Conservation (phyloP, 257 asterid species). For the Perilla frutescens region DNA sequence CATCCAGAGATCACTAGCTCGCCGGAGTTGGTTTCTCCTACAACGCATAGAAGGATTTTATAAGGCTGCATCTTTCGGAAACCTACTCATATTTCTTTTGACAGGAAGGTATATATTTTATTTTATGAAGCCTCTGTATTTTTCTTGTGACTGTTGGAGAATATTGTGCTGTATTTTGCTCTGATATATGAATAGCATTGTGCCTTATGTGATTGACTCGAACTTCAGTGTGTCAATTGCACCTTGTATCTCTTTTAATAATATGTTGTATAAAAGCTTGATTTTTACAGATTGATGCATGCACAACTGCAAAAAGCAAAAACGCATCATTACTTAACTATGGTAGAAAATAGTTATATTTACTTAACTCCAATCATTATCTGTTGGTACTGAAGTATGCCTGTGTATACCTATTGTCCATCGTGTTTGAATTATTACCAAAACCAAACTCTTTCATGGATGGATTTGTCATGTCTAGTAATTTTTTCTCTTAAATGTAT, state of each 20-base stretch:
- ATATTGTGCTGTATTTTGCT: not conserved
- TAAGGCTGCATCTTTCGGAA: constrained; percentile 91
- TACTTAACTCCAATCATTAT: not conserved
- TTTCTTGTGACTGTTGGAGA: not conserved
- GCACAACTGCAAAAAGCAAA: constrained; percentile 13
- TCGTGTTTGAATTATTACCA: not conserved
- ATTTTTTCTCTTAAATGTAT: constrained; percentile 25
- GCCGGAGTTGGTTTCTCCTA: constrained; percentile 78
- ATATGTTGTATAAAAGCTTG: not conserved
- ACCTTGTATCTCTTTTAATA: not conserved
- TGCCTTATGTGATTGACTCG: constrained; percentile 9
- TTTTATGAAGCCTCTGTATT: not conserved
- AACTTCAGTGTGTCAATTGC: constrained; percentile 15
- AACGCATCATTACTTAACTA: constrained; percentile 4
- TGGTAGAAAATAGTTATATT: constrained; percentile 12
- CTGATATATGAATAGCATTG: constrained; percentile 13
- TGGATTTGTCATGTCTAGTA: constrained; percentile 20
- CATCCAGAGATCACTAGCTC: constrained; percentile 80
- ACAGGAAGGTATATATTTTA: constrained; percentile 74
- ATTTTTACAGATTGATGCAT: constrained; percentile 1
- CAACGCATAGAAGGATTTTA: constrained; percentile 87
- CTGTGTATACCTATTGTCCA: not conserved
- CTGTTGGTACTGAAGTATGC: constrained; percentile 9
- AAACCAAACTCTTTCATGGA: not conserved
- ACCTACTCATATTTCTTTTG: constrained; percentile 86